Conservation (phyloP, 2,329 filamentous ascomycete genomes). For the Alternaria longipes region DNA sequence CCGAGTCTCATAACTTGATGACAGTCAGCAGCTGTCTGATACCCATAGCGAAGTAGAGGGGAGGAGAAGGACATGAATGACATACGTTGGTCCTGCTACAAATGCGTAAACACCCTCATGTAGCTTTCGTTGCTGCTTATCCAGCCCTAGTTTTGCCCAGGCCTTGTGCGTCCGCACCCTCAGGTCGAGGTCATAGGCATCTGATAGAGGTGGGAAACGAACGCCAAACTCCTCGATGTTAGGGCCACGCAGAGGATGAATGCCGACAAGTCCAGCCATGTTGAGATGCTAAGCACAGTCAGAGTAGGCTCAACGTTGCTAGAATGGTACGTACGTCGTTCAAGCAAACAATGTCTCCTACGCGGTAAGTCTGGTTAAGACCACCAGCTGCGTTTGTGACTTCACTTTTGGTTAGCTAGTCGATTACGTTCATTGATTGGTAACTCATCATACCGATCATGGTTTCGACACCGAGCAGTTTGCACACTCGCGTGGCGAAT, state of each 20-base stretch:
- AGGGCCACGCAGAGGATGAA: slow-evolving; percentile 69
- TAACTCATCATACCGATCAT: slow-evolving; percentile 60
- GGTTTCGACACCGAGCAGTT: slow-evolving; percentile 67
- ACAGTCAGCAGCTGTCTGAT: slow-evolving; percentile 18
- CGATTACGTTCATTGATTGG: not conserved
- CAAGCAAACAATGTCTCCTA: slow-evolving; percentile 71
- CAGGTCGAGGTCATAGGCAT: slow-evolving; percentile 71
- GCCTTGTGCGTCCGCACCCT: slow-evolving; percentile 65
- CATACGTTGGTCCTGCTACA: slow-evolving; percentile 68
- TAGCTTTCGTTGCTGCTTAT: slow-evolving; percentile 60
- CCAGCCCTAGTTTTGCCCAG: slow-evolving; percentile 62
- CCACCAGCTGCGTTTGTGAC: slow-evolving; percentile 74
- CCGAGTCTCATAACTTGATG: slow-evolving; percentile 67
- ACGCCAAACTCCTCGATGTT: slow-evolving; percentile 70
- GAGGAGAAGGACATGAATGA: slow-evolving; percentile 15
- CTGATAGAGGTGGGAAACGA: slow-evolving; percentile 70
- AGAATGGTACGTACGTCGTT: slow-evolving; percentile 63
- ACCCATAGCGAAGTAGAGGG: not conserved
- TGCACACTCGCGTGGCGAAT: slow-evolving; percentile 72
- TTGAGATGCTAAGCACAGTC: slow-evolving; percentile 65
- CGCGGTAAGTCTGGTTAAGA: slow-evolving; percentile 68
- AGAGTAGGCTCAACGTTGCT: slow-evolving; percentile 10
- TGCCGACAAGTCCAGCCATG: slow-evolving; percentile 67
- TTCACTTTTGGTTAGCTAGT: slow-evolving; percentile 39
- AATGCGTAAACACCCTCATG: slow-evolving; percentile 74